Conservation (phyloP, 2,329 filamentous ascomycete species). For the Penicillium sp. region DNA sequence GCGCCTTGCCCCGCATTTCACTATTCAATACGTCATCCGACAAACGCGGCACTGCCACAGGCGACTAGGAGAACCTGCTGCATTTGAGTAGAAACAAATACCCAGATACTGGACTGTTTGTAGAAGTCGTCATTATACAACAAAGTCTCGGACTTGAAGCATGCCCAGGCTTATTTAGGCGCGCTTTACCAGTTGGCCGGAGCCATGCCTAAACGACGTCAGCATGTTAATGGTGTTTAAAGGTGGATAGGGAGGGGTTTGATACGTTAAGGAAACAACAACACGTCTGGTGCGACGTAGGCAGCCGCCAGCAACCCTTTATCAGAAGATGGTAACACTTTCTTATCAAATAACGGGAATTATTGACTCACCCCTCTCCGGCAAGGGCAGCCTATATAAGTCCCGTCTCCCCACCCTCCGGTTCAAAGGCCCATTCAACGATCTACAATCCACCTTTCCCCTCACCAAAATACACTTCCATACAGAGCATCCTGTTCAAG, state of each 20-base stretch:
- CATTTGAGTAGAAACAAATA: background rate
- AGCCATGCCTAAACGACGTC: background rate
- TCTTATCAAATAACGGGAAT: constrained; percentile 13
- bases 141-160: background rate
- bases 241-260: background rate
- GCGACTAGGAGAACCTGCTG: background rate
- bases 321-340: constrained; percentile 10
- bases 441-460: constrained; percentile 5
- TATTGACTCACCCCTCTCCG: constrained; percentile 18
- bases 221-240: background rate
- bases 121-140: background rate
- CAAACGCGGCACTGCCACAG: background rate
- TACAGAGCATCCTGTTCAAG: background rate
- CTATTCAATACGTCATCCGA: background rate
- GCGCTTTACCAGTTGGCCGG: background rate
- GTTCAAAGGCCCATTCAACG: constrained; percentile 5
- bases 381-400: constrained; percentile 12
- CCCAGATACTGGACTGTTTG: background rate
- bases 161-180: background rate
- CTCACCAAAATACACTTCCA: background rate
- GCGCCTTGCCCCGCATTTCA: background rate
- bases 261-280: background rate
- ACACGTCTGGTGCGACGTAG: background rate
- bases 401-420: constrained; percentile 6
- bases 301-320: background rate